phyloP scores from a whole-genome alignment of 139 green algal genomes.

The Chlorella sp. region DNA sequence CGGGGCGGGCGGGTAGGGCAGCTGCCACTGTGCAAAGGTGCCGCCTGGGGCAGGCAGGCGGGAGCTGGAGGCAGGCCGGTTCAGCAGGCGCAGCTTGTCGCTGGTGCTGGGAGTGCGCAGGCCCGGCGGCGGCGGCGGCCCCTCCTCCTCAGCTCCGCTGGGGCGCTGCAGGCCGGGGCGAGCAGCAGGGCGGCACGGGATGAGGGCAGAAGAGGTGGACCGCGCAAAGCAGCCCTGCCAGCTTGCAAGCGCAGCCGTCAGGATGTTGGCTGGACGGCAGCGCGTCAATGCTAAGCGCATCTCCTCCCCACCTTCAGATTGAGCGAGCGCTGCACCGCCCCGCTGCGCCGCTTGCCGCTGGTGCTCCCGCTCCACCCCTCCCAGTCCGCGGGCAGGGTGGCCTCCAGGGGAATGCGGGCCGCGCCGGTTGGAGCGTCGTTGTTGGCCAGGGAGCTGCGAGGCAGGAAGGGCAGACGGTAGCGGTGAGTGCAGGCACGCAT shows the following conservation, averaged over 20 bases:
- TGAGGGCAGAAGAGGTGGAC: too few species aligned
- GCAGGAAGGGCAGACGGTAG: not conserved
- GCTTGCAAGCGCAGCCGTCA: too few species aligned
- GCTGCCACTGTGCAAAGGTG: not conserved
- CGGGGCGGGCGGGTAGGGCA: not conserved
- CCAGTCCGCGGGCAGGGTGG: not conserved
- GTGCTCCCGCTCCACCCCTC: conserved; percentile 15
- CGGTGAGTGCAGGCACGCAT: not conserved
- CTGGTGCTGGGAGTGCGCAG: not conserved
- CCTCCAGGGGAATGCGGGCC: conserved; percentile 48
- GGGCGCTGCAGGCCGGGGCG: too few species aligned
- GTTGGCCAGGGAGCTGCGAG: conserved; percentile 62
- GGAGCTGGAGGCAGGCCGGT: too few species aligned
- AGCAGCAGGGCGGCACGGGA: too few species aligned
- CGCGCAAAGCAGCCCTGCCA: too few species aligned
- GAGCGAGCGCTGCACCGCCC: not conserved
- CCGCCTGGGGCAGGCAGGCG: not conserved
- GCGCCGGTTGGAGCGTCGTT: conserved; percentile 72
- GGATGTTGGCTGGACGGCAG: too few species aligned
- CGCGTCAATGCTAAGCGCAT: too few species aligned
- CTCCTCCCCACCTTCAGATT: not conserved
- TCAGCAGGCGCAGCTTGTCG: too few species aligned
- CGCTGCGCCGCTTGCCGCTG: not conserved
- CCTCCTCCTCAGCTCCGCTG: too few species aligned
- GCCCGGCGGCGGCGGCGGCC: not conserved